Conservation (phyloP, 2,329 filamentous ascomycete genomes). For the Trichoderma arundinaceum region DNA sequence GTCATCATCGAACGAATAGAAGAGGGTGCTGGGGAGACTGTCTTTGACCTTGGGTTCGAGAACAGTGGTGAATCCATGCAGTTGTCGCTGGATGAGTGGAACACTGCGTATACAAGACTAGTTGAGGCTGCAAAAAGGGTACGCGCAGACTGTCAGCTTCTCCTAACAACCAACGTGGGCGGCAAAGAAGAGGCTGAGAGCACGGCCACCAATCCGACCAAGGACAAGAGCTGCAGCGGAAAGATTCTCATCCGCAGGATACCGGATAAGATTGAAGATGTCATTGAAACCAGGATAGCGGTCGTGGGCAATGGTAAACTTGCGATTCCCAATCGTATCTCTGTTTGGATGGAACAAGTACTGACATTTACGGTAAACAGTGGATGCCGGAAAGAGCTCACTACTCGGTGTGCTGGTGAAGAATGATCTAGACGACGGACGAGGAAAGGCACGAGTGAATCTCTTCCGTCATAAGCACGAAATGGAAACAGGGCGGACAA, state of each 20-base stretch:
- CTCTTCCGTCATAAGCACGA: slow-evolving; percentile 98
- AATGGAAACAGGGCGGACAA: slow-evolving; percentile 92
- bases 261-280: slow-evolving; percentile 77
- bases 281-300: slow-evolving; percentile 94
- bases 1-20: slow-evolving; percentile 72
- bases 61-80: slow-evolving; percentile 86
- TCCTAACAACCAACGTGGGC: slow-evolving; percentile 90
- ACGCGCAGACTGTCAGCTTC: slow-evolving; percentile 76
- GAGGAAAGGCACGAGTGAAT: slow-evolving; percentile 91
- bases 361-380: slow-evolving; percentile 46
- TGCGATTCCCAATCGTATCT: background rate
- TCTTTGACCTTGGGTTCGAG: slow-evolving; percentile 93
- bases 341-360: background rate
- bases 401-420: slow-evolving; percentile 96
- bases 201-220: slow-evolving; percentile 57
- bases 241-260: slow-evolving; percentile 82
- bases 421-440: slow-evolving; percentile 90
- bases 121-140: slow-evolving; percentile 66
- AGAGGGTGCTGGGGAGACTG: slow-evolving; percentile 85
- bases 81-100: slow-evolving; percentile 77
- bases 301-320: slow-evolving; percentile 86
- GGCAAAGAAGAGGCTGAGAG: slow-evolving; percentile 74
- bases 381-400: slow-evolving; percentile 96
- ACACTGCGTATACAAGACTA: slow-evolving; percentile 70
- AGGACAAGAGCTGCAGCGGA: slow-evolving; percentile 77